Conservation (phyloP, 306 rosid genomes). For the Prunus salicina region DNA sequence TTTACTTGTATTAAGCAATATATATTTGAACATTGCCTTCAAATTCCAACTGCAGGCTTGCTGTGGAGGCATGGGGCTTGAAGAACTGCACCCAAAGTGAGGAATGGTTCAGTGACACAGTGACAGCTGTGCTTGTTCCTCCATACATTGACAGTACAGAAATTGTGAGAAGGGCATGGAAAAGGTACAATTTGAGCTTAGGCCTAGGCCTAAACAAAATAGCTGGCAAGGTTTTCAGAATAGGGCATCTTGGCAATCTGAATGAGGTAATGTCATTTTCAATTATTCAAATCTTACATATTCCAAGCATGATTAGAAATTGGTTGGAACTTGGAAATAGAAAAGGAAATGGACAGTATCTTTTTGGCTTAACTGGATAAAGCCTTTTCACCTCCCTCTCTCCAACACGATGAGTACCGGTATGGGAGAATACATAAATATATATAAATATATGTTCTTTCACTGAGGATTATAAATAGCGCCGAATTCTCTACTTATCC, state of each 20-base stretch:
- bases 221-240: constrained; percentile 97
- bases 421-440: not conserved
- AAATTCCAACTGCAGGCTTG: constrained; percentile 58
- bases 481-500: not conserved
- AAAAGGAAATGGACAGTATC: not conserved
- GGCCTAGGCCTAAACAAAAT: constrained; percentile 96
- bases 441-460: not conserved
- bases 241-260: constrained; percentile 92
- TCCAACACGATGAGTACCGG: not conserved
- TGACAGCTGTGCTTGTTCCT: constrained; percentile 91
- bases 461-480: not conserved
- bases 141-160: constrained; percentile 83
- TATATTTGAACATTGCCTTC: constrained; percentile 14
- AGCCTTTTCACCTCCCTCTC: not conserved
- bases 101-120: constrained; percentile 95
- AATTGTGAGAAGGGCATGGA: constrained; percentile 87
- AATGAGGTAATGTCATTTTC: constrained; percentile 68
- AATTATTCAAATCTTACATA: constrained; percentile 1
- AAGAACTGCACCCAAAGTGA: constrained; percentile 94
- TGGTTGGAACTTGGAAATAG: not conserved
- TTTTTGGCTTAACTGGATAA: not conserved
- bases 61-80: constrained; percentile 99
- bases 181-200: constrained; percentile 89
- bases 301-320: not conserved
- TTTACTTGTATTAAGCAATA: not conserved